Base-by-base conservation (phyloP, 345 rosid species). In the Arabidopsis arenosa region DNA sequence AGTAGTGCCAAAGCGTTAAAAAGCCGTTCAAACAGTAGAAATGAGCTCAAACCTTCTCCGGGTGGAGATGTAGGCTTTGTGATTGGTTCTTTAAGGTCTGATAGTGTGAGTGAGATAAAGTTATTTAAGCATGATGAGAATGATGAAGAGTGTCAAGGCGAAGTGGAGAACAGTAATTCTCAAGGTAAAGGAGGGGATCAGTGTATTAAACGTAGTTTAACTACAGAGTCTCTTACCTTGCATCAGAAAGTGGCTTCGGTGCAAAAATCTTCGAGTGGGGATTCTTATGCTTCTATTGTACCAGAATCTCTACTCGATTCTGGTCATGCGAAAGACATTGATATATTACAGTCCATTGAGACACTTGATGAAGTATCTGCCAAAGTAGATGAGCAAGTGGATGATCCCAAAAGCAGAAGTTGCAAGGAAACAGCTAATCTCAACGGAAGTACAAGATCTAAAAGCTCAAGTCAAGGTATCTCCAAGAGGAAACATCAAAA, bases 1-100 rank as follows among this genome's bases (percentile, higher is more conserved):
- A 85, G 79, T 72, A 87, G 95, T 80, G 85, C 81, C n/a, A 89
- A 85, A 79, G 84, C 81, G 47, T 69, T 75, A 13, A 82, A 69
- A 74, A 74, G 67, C 43, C 35, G 73, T 74, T 79, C 74, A 30
- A 57, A 39, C 53, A 54, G 62, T 79, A 81, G 73, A 55, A 66
- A 53, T 45, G 67, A 74, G 63, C 52, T 62, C 75, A 74, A 36
- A 68, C 80, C 66, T 68, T 58, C 62, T 52, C 70, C 63, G 21
- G 40, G 62, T 66, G 73, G 66, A 71, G 28, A 23, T 70, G 51
- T 48, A 41, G 79, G 81, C 53, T 68, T 78, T 66, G 81, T 55
- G 73, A 84, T 83, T 77, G 83, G 80, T 67, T 61, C 80, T 70
- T 56, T 82, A 36, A 82, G 45, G 83, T 72, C 68, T 78, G 85